Base-by-base conservation (phyloP, 2,329 filamentous ascomycete genomes). In the Apiospora saccharicola region DNA sequence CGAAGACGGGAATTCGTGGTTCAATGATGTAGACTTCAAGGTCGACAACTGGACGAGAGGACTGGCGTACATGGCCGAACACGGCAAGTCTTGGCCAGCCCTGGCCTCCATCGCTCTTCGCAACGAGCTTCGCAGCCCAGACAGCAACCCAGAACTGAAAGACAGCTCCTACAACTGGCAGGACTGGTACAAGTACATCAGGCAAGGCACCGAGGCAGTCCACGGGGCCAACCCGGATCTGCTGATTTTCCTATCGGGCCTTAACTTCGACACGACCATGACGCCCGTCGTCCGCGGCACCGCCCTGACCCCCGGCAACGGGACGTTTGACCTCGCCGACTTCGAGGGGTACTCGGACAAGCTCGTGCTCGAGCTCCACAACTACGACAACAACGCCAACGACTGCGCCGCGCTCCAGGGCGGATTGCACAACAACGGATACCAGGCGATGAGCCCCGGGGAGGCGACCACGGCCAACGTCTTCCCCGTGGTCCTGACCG, bases 31-130 rank as follows among this genome's bases (percentile, higher is more conserved):
- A 0, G 85, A 90, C 76, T 93, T 91, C 74, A 79, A 88, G 72
- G 83, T 86, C 0, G 80, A 82, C 1, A 91, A 91, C 53, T 93
- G 91, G 91, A 83, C 86, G 7, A 83, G 90, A 12, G 91, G 90
- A 0, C 82, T 89, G 30, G 79, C 81, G 0, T 92, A 88, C 77
- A 92, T 93, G 88, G 87, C 89, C 0, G 78, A 84, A 2, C 89
- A 91, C 74, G 85, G 81, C n/a, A 83, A 85, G 73, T 77, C 79
- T 4, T 89, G 87, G 87, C 78, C 83, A 0, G 83, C 82, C 22
- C 77, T 89, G 22, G 82, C 83, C 26, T 86, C 85, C n/a, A 85
- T 88, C 78, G 84, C 84, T 69, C 82, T 89, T 3, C 87, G 88
- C 68, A 90, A 90, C 77, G 88, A 89, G 79, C 84, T 87, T 0